Conservation (phyloP, 306 rosid species). For the Hippophae tibetana region DNA sequence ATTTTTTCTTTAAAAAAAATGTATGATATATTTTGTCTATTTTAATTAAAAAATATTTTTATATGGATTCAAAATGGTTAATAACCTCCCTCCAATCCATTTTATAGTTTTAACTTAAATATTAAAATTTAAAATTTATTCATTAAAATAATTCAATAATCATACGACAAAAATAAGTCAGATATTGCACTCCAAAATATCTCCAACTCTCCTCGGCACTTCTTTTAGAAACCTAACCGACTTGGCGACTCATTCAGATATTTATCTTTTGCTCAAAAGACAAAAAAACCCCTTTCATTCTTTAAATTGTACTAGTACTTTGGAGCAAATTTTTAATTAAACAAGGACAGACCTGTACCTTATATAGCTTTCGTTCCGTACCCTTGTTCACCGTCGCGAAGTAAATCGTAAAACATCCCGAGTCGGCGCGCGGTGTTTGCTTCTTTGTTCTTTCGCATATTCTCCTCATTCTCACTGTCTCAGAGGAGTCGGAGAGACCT, state of each 20-base stretch:
- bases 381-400: background rate
- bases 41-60: no score
- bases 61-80: no score
- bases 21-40: no score
- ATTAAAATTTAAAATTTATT: no score
- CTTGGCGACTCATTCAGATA: background rate
- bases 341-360: background rate
- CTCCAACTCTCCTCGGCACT: no score
- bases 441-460: background rate
- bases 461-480: background rate
- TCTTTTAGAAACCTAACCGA: background rate
- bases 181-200: no score
- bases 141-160: no score
- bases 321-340: no score
- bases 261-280: background rate
- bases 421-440: background rate
- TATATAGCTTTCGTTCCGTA: background rate
- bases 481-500: slow-evolving; percentile 5
- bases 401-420: background rate
- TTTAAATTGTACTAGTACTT: background rate
- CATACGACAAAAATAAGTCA: no score
- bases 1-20: no score
- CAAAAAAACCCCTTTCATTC: background rate
- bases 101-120: no score
- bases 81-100: no score